Conservation (phyloP, 2,329 filamentous ascomycete genomes). For the Colletotrichum kahawae region DNA sequence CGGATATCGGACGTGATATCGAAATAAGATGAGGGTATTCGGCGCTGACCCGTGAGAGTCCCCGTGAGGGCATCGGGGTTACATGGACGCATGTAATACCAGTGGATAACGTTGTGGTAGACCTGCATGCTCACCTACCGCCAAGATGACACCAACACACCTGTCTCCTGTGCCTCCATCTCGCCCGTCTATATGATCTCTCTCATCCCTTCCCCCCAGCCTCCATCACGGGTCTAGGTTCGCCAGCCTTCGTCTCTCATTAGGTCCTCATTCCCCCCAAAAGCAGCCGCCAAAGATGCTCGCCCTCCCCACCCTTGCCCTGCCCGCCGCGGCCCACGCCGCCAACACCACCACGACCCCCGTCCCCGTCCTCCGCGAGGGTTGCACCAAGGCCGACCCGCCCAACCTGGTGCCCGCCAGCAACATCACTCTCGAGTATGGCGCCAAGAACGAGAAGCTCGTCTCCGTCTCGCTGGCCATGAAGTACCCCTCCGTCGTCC, state of each 20-base stretch:
- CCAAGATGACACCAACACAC: neutral
- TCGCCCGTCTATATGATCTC: neutral
- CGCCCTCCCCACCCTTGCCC: slow-evolving; percentile 6
- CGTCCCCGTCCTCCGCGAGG: neutral
- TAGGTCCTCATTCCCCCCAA: neutral
- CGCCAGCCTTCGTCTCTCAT: neutral
- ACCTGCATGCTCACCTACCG: neutral
- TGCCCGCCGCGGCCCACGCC: slow-evolving; percentile 4
- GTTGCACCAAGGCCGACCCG: slow-evolving; percentile 5
- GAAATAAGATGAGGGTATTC: neutral
- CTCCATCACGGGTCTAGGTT: neutral
- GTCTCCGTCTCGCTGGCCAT: slow-evolving; percentile 58
- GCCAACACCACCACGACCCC: slow-evolving; percentile 13
- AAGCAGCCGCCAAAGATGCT: slow-evolving; percentile 1
- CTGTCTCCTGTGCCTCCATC: neutral
- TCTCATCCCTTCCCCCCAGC: neutral
- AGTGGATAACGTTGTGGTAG: neutral
- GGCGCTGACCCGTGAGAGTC: neutral
- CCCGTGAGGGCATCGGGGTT: neutral
- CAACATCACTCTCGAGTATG: slow-evolving; percentile 46
- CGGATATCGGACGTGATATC: neutral
- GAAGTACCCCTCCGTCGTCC: slow-evolving; percentile 30
- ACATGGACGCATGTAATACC: neutral
- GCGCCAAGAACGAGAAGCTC: slow-evolving; percentile 47
- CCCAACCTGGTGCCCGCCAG: slow-evolving; percentile 17